Evolutionary conservation across 352 stramenopile species (phyloP), one percentile per base, ranked within the genome.

Genomic region (Thalassiosira exigua): DNA sequence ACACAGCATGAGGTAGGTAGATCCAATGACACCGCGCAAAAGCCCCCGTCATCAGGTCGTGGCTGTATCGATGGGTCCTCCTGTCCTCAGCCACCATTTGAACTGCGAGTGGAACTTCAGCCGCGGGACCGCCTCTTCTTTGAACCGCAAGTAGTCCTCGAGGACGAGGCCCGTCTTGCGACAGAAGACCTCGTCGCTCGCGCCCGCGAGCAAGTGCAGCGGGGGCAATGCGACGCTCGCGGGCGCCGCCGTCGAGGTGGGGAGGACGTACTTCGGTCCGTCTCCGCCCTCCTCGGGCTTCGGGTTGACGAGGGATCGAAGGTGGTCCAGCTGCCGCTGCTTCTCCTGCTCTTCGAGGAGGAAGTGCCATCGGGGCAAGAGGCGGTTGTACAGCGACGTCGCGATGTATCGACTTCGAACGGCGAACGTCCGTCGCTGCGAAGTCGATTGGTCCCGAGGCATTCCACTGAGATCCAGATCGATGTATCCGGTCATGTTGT

Each of bases 331-430:
- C 46, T 24, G 46, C 22, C 22, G 46, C 46, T 56, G 46, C 17
- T 72, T 75, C 61, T 69, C 26, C 50, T 73, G 42, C 24, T 75
- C 33, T 56, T 70, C 41, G 26, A 79, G 2, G 30, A 83, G 78
- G 57, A 79, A 92, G 65, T 93, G 80, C 88, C 88, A 93, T 19
- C 88, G 69, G n/a, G 88, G 88, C 24, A 93, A 60, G 19, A 93
- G 72, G 19, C 88, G 73, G 66, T 93, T 85, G 61, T 85, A 91
- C 0, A 93, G 66, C 41, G 88, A 93, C 14, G 84, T 75, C 32
- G 84, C 85, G 54, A 93, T 86, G 56, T 93, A 90, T 30, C 88
- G 60, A 26, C 81, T 81, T 32, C 69, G 60, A 61, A 92, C 82
- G 17, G 59, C 30, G 0, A 30, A 2, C 24, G 64, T 39, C 42